A percentile compares a stretch with the other conserved stretches of the same genome.
phyloP scores from a whole-genome alignment of 306 rosid genomes.

The Glycyrrhiza uralensis region DNA sequence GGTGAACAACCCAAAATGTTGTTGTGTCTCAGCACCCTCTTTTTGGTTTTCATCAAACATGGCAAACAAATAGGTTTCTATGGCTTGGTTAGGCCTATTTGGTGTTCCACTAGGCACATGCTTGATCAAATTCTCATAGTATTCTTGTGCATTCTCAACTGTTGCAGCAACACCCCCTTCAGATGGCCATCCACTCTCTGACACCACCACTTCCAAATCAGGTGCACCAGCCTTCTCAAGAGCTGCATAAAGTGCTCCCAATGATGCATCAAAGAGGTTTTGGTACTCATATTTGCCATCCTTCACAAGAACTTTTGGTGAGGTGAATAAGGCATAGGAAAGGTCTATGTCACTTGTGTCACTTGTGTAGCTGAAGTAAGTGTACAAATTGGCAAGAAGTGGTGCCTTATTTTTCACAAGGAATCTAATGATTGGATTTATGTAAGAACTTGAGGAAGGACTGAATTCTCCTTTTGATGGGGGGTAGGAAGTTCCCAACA shows the following conservation, averaged over 20 bases:
- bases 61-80: constrained; percentile 43
- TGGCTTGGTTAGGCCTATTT: constrained; percentile 17
- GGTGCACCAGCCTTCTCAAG: constrained; percentile 47
- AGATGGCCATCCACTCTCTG: constrained; percentile 77
- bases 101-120: constrained; percentile 47
- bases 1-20: constrained; percentile 33
- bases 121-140: constrained; percentile 43
- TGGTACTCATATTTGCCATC: constrained; percentile 31
- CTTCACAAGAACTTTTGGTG: neutral
- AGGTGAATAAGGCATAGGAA: constrained; percentile 39
- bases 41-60: constrained; percentile 44
- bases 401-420: constrained; percentile 41
- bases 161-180: constrained; percentile 34
- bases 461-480: constrained; percentile 38
- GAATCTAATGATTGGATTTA: constrained; percentile 39
- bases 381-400: constrained; percentile 56
- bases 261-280: constrained; percentile 39
- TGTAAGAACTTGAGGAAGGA: constrained; percentile 16
- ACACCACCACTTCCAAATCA: constrained; percentile 41
- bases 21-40: neutral
- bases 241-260: constrained; percentile 48
- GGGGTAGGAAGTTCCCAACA: constrained; percentile 38
- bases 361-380: constrained; percentile 35
- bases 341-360: neutral
- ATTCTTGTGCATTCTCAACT: constrained; percentile 32